These are phyloP conservation scores for Salix purpurea DNA, from an alignment of 345 rosid species.

Conservation along the genomic window DNA sequence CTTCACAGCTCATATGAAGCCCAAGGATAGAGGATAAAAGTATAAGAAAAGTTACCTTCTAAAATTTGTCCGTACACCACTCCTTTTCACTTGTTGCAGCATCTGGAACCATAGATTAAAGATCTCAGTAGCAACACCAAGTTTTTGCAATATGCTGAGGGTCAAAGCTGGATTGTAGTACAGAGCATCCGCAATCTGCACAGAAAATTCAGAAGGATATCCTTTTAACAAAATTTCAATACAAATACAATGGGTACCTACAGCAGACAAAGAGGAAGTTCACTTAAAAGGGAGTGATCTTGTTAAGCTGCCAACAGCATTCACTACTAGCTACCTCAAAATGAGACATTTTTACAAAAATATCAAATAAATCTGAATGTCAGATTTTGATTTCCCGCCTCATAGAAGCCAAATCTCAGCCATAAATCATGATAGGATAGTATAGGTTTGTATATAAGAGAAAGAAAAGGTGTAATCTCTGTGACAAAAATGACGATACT, in stretches of 20 bases:
- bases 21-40: background rate
- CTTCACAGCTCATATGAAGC: background rate
- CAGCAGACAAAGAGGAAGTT: background rate
- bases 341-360: background rate
- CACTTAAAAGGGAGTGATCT: background rate
- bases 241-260: background rate
- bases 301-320: background rate
- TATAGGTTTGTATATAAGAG: background rate
- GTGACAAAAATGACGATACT: background rate
- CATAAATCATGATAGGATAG: background rate
- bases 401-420: background rate
- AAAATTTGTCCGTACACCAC: slow-evolving; percentile 73
- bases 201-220: background rate
- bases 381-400: background rate
- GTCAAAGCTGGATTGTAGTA: slow-evolving; percentile 83
- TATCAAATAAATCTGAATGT: background rate
- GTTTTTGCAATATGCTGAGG: slow-evolving; percentile 67
- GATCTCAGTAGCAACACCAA: slow-evolving; percentile 68
- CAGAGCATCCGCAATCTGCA: slow-evolving; percentile 92
- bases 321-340: background rate
- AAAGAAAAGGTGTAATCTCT: background rate
- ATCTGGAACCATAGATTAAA: slow-evolving; percentile 94
- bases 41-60: slow-evolving; percentile 49
- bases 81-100: slow-evolving; percentile 87
- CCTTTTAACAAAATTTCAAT: background rate